Evolutionary conservation across 2,329 filamentous ascomycete species (phyloP), one percentile per base, ranked within the genome.

Genomic region (Aureobasidium sp.): DNA sequence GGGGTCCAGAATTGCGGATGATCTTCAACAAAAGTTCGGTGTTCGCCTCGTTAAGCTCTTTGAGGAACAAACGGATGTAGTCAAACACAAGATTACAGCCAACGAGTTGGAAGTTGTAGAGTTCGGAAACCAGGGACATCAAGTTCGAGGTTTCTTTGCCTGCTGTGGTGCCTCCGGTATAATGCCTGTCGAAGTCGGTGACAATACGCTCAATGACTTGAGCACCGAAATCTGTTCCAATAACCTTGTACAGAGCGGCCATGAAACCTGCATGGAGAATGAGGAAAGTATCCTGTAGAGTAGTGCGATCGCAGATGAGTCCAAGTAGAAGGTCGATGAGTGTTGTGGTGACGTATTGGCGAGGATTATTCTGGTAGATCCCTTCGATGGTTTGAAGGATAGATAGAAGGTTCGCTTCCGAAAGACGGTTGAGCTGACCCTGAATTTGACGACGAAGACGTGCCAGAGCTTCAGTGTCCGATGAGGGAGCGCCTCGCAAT

Each of bases 41-140:
- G 71, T 95, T 95, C 41, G 88, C 77, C 72, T 97, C 93, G 0
- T 87, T 90, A 2, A 97, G 82, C 32, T 87, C 82, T 11, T 78
- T 75, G 14, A 97, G 78, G 57, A 96, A 87, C 45, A 89, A 78
- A 34, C 90, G 86, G 70, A 97, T 86, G 69, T 95, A 94, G 73
- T 97, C 94, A 70, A 96, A 97, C 30, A 97, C 81, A 32, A 99
- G 81, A 57, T 86, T 88, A 68, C 87, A 88, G 44, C 89, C 87
- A 48, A 97, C 82, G 27, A 97, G 85, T 68, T 96, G 90, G 70
- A 99, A 96, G 54, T 90, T 92, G 76, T 97, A 99, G 42, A 97
- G 80, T 69, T 96, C 86, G 0, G 92, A 86, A 14, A 97, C 77
- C 34, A 97, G 82, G 1, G 89, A 89, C 34, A 96, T 82, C 47